A percentile compares a stretch with the other conserved stretches of the same genome.
Conservation (phyloP, 306 rosid species). For the Erythrophleum fordii region DNA sequence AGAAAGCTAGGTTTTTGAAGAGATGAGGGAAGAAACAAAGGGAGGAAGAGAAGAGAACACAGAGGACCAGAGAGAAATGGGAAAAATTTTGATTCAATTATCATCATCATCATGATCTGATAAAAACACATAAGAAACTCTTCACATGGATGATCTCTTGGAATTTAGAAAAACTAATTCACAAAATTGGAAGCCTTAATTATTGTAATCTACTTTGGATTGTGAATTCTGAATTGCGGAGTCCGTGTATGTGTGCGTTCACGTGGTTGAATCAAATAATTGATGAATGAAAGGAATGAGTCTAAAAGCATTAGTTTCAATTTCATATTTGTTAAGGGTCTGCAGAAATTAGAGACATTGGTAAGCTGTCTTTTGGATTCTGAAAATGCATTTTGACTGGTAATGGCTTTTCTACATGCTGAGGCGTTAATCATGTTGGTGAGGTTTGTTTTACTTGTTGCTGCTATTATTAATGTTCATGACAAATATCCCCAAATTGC, state of each 20-base stretch:
- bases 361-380: background rate
- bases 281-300: background rate
- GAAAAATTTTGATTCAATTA: background rate
- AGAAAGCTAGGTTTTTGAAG: background rate
- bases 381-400: background rate
- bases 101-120: background rate
- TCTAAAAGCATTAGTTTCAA: background rate
- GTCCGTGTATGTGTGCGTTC: background rate
- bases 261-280: background rate
- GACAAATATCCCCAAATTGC: constrained; percentile 17
- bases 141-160: background rate
- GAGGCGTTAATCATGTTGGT: background rate
- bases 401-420: background rate
- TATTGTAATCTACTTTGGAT: background rate
- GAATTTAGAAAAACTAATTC: background rate
- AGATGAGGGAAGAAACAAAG: background rate
- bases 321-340: background rate
- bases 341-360: background rate
- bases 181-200: background rate
- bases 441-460: background rate
- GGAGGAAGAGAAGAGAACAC: background rate
- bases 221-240: constrained; percentile 15
- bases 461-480: background rate
- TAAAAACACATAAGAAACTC: background rate
- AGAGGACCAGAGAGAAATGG: background rate